These are phyloP conservation scores for Amanita subjunquillea DNA, from an alignment of 768 basidiomycete genomes.

Conservation along the genomic window DNA sequence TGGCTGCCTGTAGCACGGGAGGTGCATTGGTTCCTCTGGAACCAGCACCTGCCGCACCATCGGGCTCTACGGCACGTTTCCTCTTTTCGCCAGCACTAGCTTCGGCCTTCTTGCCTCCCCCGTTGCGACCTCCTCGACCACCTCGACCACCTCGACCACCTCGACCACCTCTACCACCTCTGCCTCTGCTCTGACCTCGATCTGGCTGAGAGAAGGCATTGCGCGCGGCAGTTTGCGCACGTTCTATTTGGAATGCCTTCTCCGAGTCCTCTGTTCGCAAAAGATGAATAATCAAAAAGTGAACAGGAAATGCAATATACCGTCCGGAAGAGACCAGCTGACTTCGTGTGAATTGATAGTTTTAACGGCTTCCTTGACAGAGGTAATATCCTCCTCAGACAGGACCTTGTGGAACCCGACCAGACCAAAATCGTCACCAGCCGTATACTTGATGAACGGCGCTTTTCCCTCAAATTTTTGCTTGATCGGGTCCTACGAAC, in stretches of 20 bases:
- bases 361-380: conserved; percentile 55
- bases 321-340: conserved; percentile 52
- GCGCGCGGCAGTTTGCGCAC: conserved; percentile 59
- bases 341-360: conserved; percentile 57
- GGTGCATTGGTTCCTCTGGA: conserved; percentile 56
- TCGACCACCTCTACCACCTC: conserved; percentile 16
- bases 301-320: conserved; percentile 18
- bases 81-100: conserved; percentile 61
- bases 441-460: conserved; percentile 41
- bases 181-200: conserved; percentile 13
- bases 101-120: conserved; percentile 35
- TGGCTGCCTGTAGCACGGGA: conserved; percentile 30
- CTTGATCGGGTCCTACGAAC: conserved; percentile 33
- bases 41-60: conserved; percentile 64
- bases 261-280: conserved; percentile 52
- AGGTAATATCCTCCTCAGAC: conserved; percentile 62
- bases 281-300: conserved; percentile 1
- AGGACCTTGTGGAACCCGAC: conserved; percentile 58
- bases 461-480: conserved; percentile 37
- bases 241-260: conserved; percentile 62
- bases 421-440: conserved; percentile 37
- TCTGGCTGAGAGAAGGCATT: conserved; percentile 27
- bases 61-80: conserved; percentile 68
- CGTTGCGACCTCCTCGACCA: conserved; percentile 23
- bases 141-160: conserved; percentile 14